Evolutionary conservation across 306 rosid genomes (phyloP), one percentile per base, ranked within the genome.

Genomic region (Casuarina equisetifolia): DNA sequence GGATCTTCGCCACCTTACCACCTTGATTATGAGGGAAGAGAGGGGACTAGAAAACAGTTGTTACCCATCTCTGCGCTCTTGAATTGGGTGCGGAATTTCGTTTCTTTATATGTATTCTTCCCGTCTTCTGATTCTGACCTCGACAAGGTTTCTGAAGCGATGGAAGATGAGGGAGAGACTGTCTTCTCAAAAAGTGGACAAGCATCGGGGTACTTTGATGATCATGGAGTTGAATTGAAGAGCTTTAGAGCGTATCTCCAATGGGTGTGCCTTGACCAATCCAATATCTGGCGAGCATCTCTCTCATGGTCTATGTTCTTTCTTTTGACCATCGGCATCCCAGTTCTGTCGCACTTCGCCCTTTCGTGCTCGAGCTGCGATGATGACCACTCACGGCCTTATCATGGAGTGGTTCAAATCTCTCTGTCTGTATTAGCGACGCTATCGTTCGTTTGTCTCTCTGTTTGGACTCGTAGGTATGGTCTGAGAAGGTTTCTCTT

Each of bases 201-300:
- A 1, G 16, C 61, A 0, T 25, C 79, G 9, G 73, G 75, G 7
- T 20, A 78, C 58, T 48, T 77, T 10, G 8, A 16, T 40, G 19
- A 52, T 0, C 93, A 87, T 15, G 90, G 84, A 63, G 17, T 61
- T 2, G 91, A 91, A 38, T 49, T 87, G 45, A 86, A 72, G 77
- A 85, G 76, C 75, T 84, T 95, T 20, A 80, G 82, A 15, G 58
- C 88, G 8, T 89, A 82, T 59, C 82, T 92, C n/a, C 80, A 73
- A 79, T 91, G 97, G 92, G 62, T 92, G 17, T 92, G 86, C 74
- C 84, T 87, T 53, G 97, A 92, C 78, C 99, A 88, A 64, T 89
- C 97, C 2, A 89, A 81, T 63, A 0, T 66, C 0, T 82, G 80
- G 81, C 85, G 82, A 40, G 72, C 90, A 6, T 25, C 61, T 54